These are phyloP conservation scores for Pseudozyma thailandica DNA, from an alignment of 1,284 basidiomycete genomes.

Conservation along the genomic window DNA sequence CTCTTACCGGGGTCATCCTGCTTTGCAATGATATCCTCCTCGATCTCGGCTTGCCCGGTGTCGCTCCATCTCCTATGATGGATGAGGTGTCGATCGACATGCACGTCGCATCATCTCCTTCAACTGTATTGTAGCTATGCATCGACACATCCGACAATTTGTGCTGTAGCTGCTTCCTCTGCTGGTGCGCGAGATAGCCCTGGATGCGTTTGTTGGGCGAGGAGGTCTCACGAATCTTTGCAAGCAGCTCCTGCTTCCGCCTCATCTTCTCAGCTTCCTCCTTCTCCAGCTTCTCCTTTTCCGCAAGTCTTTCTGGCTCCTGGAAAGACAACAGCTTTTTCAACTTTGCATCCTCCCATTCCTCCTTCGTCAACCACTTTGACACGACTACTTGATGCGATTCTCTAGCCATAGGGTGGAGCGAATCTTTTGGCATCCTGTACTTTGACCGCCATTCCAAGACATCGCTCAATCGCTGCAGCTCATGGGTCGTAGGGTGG, in stretches of 20 bases:
- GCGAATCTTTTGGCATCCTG: constrained; percentile 59
- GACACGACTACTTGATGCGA: constrained; percentile 52
- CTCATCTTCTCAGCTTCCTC: constrained; percentile 43
- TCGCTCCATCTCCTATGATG: constrained; percentile 6
- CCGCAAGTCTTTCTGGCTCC: constrained; percentile 44
- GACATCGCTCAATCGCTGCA: constrained; percentile 41
- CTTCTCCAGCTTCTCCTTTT: constrained; percentile 32
- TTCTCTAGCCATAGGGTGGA: constrained; percentile 58
- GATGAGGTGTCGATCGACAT: constrained; percentile 38
- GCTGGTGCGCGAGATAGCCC: constrained; percentile 27
- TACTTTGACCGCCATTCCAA: constrained; percentile 62
- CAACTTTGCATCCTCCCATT: constrained; percentile 58
- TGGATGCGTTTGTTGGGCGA: constrained; percentile 42
- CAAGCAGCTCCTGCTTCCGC: constrained; percentile 41
- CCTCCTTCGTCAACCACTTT: constrained; percentile 55
- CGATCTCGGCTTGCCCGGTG: constrained; percentile 25
- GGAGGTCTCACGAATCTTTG: constrained; percentile 44
- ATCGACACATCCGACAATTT: constrained; percentile 31
- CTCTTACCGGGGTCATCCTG: constrained; percentile 19
- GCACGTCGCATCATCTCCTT: constrained; percentile 13
- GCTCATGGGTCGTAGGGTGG: constrained; percentile 51
- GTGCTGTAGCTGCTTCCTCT: constrained; percentile 18
- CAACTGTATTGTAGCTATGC: constrained; percentile 14
- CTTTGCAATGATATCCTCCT: constrained; percentile 32
- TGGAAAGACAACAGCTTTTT: constrained; percentile 58